Evolutionary conservation across 192 early-diverging fungal genomes (phyloP).

Genomic region (Hyaloraphidium curvatum): DNA sequence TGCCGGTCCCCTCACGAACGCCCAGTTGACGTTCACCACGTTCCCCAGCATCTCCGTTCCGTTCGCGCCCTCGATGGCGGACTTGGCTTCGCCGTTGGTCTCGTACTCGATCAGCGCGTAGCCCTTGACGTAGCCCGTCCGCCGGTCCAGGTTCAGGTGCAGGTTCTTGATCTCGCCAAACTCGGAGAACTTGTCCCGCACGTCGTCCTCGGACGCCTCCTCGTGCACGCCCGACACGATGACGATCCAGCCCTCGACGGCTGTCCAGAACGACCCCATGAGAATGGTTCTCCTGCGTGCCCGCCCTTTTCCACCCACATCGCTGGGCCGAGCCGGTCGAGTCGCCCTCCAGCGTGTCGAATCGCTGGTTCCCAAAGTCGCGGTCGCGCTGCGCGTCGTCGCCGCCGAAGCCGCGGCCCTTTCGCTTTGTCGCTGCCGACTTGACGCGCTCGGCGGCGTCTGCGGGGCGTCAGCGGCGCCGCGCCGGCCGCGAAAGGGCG

Average conservation of each 20-base stretch:
- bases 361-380: too few relatives aligned
- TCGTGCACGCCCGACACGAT: conserved; percentile 86
- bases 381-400: too few relatives aligned
- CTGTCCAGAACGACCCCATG: too few relatives aligned
- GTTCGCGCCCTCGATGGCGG: conserved; percentile 53
- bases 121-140: conserved; percentile 93
- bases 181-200: conserved; percentile 70
- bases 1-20: conserved; percentile 47
- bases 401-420: too few relatives aligned
- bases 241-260: conserved; percentile 90
- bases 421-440: too few relatives aligned
- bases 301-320: too few relatives aligned
- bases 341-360: too few relatives aligned
- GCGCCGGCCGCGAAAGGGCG: too few relatives aligned
- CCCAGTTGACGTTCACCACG: conserved; percentile 61
- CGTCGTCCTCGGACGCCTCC: conserved; percentile 79
- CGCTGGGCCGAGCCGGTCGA: too few relatives aligned
- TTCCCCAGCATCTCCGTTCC: conserved; percentile 54
- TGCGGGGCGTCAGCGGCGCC: too few relatives aligned
- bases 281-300: too few relatives aligned
- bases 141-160: conserved; percentile 82
- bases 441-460: too few relatives aligned
- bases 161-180: conserved; percentile 80
- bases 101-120: conserved; percentile 85
- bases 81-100: conserved; percentile 52